Evolutionary conservation across 495 filamentous ascomycete genomes (phyloP).

Genomic region (Xylaria cubensis): DNA sequence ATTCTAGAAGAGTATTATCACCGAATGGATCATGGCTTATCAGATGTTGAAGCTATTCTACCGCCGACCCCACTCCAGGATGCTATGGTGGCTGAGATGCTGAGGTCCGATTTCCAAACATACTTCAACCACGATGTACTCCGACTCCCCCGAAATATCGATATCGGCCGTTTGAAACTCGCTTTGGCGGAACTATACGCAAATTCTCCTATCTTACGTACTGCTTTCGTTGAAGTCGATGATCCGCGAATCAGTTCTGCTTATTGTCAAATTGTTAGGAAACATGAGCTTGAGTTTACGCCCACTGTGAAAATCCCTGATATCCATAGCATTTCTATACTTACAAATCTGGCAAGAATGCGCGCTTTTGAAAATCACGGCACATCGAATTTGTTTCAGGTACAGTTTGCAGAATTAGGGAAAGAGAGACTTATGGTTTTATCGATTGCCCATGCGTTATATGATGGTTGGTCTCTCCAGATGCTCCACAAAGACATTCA

Average conservation of each 20-base stretch:
- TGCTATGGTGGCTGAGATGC: conserved; percentile 78
- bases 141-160: conserved; percentile 54
- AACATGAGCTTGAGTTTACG: conserved; percentile 28
- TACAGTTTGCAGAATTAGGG: conserved; percentile 45
- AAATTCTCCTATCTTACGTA: conserved; percentile 73
- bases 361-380: conserved; percentile 37
- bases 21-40: not conserved
- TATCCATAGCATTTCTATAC: conserved; percentile 32
- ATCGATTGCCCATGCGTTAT: conserved; percentile 79
- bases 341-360: conserved; percentile 40
- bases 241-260: conserved; percentile 58
- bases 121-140: conserved; percentile 85
- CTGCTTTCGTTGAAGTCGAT: conserved; percentile 69
- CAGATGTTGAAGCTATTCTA: conserved; percentile 58
- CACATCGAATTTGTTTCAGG: conserved; percentile 49
- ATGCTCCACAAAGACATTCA: conserved; percentile 71
- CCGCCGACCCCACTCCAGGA: conserved; percentile 80
- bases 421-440: conserved; percentile 60
- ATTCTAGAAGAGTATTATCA: conserved; percentile 25
- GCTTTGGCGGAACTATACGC: conserved; percentile 67
- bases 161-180: conserved; percentile 58
- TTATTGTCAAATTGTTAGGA: conserved; percentile 71
- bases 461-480: conserved; percentile 76
- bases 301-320: conserved; percentile 29
- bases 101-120: conserved; percentile 65